phyloP scores from a whole-genome alignment of 2,329 filamentous ascomycete genomes.

The Zalaria sp. region DNA sequence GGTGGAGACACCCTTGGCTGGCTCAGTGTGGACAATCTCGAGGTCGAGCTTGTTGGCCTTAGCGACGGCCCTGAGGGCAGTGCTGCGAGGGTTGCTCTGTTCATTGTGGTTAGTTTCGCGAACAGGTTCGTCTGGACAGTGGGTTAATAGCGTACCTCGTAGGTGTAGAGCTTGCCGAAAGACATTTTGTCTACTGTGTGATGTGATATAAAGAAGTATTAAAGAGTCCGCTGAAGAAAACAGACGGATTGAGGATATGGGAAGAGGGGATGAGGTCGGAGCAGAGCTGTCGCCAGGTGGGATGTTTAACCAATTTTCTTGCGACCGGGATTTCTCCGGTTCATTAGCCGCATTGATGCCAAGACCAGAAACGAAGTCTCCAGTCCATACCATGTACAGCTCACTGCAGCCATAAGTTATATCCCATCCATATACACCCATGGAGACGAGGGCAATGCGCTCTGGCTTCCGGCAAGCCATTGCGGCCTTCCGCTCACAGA shows the following conservation, averaged over 20 bases:
- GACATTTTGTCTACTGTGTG: slow-evolving; percentile 26
- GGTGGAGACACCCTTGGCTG: slow-evolving; percentile 46
- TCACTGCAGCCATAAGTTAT: too few species aligned
- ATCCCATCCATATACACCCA: slow-evolving; percentile 2
- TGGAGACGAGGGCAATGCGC: slow-evolving; percentile 16
- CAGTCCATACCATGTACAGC: too few species aligned
- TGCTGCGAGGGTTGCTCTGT: slow-evolving; percentile 79
- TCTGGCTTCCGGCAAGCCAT: slow-evolving; percentile 16
- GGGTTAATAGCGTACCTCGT: slow-evolving; percentile 45
- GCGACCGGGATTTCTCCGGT: too few species aligned
- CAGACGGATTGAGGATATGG: slow-evolving; percentile 20
- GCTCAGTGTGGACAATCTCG: slow-evolving; percentile 63
- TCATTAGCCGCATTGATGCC: too few species aligned
- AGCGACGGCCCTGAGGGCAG: slow-evolving; percentile 78
- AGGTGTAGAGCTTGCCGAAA: slow-evolving; percentile 96
- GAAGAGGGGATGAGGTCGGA: slow-evolving; percentile 10
- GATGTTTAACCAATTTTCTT: too few species aligned
- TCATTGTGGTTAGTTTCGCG: slow-evolving; percentile 1
- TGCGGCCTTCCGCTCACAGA: slow-evolving; percentile 10
- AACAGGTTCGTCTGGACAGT: slow-evolving; percentile 6
- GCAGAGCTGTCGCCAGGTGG: slow-evolving; percentile 8
- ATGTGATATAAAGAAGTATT: slow-evolving; percentile 4
- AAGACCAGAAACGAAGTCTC: too few species aligned
- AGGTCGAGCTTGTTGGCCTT: slow-evolving; percentile 95
- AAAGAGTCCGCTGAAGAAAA: slow-evolving; percentile 3